Evolutionary conservation across 176 grass and related monocot species (phyloP).

Genomic region (Musa acuminata): DNA sequence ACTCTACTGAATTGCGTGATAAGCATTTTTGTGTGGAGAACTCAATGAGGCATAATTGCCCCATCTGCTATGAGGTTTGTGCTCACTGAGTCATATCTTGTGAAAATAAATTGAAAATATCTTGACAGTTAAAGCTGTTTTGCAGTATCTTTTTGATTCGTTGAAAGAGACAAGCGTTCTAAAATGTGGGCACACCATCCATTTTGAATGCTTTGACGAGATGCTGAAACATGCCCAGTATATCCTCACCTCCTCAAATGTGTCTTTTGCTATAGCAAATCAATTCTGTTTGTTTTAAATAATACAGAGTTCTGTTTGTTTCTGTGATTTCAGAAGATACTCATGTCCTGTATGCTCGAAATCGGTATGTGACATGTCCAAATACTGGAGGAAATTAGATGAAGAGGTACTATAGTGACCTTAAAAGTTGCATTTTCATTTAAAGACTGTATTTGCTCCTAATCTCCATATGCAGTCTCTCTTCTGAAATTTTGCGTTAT

Average conservation of each 20-base stretch:
- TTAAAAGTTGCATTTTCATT: background rate
- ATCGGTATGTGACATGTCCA: slow-evolving; percentile 48
- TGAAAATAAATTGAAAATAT: too few species aligned
- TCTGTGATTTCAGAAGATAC: slow-evolving; percentile 56
- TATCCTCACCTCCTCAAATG: slow-evolving; percentile 4
- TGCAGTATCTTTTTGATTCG: slow-evolving; percentile 99
- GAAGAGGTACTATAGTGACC: slow-evolving; percentile 48
- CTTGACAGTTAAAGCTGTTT: slow-evolving; percentile 15
- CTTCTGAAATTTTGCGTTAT: background rate
- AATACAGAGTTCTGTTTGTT: background rate
- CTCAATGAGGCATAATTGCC: slow-evolving; percentile 92
- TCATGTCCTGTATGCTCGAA: slow-evolving; percentile 88
- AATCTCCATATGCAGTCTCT: background rate
- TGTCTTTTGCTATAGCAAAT: slow-evolving; percentile 8
- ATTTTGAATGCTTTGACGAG: slow-evolving; percentile 59
- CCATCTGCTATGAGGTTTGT: slow-evolving; percentile 89
- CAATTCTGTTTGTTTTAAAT: slow-evolving; percentile 18
- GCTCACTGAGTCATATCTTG: background rate
- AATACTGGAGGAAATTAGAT: slow-evolving; percentile 53
- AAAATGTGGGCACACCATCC: slow-evolving; percentile 87
- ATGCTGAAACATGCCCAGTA: slow-evolving; percentile 74
- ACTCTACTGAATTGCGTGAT: slow-evolving; percentile 43
- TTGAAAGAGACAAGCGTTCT: slow-evolving; percentile 77
- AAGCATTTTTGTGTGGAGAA: slow-evolving; percentile 87
- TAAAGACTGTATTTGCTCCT: too few species aligned